phyloP scores from a whole-genome alignment of 2,329 filamentous ascomycete genomes.

The Ophiostoma piceae region DNA sequence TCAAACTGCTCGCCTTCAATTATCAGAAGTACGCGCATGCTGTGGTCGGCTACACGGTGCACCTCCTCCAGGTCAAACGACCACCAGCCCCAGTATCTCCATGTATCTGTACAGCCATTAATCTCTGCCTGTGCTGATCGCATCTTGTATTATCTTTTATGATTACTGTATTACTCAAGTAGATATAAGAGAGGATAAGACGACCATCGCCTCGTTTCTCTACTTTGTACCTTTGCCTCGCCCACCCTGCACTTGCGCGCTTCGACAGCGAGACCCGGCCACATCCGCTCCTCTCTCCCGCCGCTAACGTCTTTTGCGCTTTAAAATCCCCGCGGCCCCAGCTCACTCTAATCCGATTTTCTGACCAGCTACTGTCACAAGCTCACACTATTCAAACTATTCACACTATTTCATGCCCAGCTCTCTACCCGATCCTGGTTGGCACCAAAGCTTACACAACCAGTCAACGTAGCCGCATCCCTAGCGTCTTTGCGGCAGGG shows the following conservation, averaged over 20 bases:
- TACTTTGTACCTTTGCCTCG: background rate
- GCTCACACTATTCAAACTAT: background rate
- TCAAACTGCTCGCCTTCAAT: background rate
- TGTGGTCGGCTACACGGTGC: background rate
- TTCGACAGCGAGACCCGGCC: background rate
- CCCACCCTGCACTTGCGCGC: background rate
- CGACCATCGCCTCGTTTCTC: background rate
- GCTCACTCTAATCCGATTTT: background rate
- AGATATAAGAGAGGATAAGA: background rate
- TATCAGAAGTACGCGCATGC: background rate
- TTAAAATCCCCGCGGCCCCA: constrained; percentile 6
- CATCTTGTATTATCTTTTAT: background rate
- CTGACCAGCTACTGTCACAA: background rate
- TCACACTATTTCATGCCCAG: background rate
- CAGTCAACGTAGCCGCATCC: background rate
- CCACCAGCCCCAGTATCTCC: background rate
- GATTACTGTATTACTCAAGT: background rate
- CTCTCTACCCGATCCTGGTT: background rate
- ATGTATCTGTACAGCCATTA: background rate
- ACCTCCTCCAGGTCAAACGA: background rate
- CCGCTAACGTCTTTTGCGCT: constrained; percentile 8
- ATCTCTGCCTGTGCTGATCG: background rate
- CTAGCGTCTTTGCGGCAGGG: background rate
- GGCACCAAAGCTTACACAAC: background rate
- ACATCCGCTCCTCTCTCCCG: constrained; percentile 8